Conservation (phyloP, 345 rosid genomes). For the Schrenkiella parvula region DNA sequence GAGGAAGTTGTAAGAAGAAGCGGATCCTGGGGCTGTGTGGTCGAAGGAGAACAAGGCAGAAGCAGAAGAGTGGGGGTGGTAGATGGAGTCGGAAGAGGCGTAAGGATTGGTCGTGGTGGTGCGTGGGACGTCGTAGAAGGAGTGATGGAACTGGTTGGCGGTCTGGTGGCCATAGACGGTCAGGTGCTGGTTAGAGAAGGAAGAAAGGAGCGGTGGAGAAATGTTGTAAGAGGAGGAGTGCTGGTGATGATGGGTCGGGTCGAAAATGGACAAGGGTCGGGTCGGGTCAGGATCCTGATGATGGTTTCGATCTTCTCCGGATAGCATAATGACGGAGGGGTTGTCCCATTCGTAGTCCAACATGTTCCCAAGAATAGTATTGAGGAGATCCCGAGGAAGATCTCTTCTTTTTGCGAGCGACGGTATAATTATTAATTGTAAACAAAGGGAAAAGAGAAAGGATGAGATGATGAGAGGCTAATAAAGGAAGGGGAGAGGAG, state of each 20-base stretch:
- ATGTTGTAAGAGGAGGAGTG: conserved; percentile 26
- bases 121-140: conserved; percentile 50
- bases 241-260: conserved; percentile 11
- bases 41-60: conserved; percentile 44
- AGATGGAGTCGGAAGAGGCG: conserved; percentile 31
- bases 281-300: conserved; percentile 45
- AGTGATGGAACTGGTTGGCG: conserved; percentile 38
- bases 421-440: too few species aligned
- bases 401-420: not conserved
- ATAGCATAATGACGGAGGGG: conserved; percentile 46
- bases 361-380: conserved; percentile 37
- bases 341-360: conserved; percentile 90
- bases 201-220: conserved; percentile 29
- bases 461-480: conserved; percentile 6
- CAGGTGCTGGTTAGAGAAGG: conserved; percentile 22
- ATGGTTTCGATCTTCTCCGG: conserved; percentile 30
- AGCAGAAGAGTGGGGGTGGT: conserved; percentile 32
- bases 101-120: conserved; percentile 21
- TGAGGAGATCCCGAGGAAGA: conserved; percentile 36
- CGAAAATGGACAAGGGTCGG: conserved; percentile 47
- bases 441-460: not conserved
- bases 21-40: not conserved
- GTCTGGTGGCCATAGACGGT: conserved; percentile 26
- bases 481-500: conserved; percentile 34
- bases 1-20: conserved; percentile 30